Evolutionary conservation across 176 grass and related monocot species (phyloP), one percentile per base, ranked within the genome.

Genomic region (Aechmea fasciata): DNA sequence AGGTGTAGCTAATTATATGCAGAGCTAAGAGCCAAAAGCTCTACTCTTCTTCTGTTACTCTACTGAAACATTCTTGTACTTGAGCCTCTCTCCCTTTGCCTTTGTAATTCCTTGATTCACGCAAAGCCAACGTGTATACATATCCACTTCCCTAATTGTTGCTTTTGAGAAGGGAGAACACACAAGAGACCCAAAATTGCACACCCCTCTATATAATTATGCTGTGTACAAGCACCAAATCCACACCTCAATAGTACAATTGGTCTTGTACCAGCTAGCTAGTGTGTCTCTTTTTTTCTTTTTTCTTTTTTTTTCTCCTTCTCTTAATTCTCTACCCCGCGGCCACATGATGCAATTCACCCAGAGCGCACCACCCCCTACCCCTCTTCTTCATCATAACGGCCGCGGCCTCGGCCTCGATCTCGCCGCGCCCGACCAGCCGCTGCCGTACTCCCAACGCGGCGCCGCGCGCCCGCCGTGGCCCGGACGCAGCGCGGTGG

Each of bases 311-410:
- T 15, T 13, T 13, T 23, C 22, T 23, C 14, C 69, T 29, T 18
- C 69, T 18, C 23, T 71, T 81, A 84, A 65, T 73, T 67, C 2
- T 78, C 78, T 28, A 65, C 24, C 57, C 73, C 67, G 77, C n/a
- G n/a, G n/a, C 85, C 85, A 89, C 81, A 96, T 90, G 92, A 96
- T 92, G 92, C 92, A 96, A 85, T 92, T 87, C 83, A 85, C 83
- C 15, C 85, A 87, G 33, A 77, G 71, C 71, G 86, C 88, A 52
- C 81, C 89, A 77, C 83, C 48, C 9, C 57, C 81, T 51, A 73
- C 79, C 51, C 75, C 77, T 57, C 75, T 83, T 9, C 75, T 82
- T 70, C 78, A 81, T 73, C 87, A 80, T 69, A 79, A 68, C 19
- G 64, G 81, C 11, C 68, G 85, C 84, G 84, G 78, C 64, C 18